Conservation (phyloP, 2,329 filamentous ascomycete species). For the Botryotinia calthae region DNA sequence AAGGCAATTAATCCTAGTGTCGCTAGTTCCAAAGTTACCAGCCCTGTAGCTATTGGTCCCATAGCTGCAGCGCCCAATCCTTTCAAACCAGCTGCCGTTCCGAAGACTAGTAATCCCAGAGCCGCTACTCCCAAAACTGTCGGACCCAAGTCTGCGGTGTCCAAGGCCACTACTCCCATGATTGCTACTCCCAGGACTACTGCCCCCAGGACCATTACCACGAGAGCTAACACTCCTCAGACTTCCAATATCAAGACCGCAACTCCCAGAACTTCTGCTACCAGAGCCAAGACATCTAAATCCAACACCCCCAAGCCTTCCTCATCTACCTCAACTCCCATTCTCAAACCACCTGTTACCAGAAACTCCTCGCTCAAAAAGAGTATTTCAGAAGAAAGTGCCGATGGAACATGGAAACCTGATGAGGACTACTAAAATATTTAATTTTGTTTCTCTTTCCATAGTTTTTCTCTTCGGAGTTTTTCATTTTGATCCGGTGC, state of each 20-base stretch:
- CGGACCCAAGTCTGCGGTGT: neutral
- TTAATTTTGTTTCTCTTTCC: too few species aligned
- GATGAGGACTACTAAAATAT: too few species aligned
- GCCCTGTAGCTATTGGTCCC: neutral
- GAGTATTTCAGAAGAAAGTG: neutral
- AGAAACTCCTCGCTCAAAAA: neutral
- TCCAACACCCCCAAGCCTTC: neutral
- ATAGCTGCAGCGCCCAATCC: neutral
- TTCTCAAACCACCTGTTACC: neutral
- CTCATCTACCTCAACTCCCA: neutral
- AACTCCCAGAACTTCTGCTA: neutral
- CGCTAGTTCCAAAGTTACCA: neutral
- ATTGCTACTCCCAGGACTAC: too few species aligned
- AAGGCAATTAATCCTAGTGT: too few species aligned
- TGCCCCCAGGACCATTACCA: too few species aligned
- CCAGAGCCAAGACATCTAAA: neutral
- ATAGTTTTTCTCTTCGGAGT: too few species aligned
- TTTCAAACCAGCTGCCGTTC: neutral
- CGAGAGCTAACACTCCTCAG: neutral
- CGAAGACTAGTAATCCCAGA: neutral
- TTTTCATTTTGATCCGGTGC: neutral
- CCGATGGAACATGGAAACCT: neutral
- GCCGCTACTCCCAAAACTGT: neutral
- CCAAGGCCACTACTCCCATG: neutral
- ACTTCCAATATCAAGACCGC: neutral